Evolutionary conservation across 345 rosid species (phyloP).

Genomic region (Barbarea vulgaris): DNA sequence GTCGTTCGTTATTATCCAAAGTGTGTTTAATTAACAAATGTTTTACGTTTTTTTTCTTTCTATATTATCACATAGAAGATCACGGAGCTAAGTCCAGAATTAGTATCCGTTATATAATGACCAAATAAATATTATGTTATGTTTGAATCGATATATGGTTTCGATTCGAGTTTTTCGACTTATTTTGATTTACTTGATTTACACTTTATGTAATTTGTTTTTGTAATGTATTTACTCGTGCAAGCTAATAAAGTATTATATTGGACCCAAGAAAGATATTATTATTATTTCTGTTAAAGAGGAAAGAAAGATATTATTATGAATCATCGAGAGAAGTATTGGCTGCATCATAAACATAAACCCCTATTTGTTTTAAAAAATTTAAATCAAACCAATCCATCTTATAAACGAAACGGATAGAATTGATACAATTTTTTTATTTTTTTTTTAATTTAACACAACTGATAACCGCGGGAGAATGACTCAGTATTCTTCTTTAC

Average conservation of each 20-base stretch:
- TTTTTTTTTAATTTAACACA: not conserved
- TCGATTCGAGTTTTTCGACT: not conserved
- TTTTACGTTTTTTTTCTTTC: not conserved
- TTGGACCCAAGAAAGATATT: not conserved
- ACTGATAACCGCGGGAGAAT: not conserved
- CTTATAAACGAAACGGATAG: too few species aligned
- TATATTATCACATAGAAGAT: too few species aligned
- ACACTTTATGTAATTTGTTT: not conserved
- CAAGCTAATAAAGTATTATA: not conserved
- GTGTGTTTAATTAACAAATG: slow-evolving; percentile 1
- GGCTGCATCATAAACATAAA: not conserved
- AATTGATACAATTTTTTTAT: too few species aligned
- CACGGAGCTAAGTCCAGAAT: not conserved
- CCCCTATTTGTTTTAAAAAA: not conserved
- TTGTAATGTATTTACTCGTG: not conserved
- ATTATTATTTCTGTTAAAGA: too few species aligned
- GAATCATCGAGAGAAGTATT: not conserved
- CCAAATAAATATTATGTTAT: not conserved
- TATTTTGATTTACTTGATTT: not conserved
- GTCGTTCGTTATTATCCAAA: not conserved
- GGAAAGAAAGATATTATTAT: not conserved
- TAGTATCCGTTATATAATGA: not conserved
- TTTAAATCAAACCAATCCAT: too few species aligned
- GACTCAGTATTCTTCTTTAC: too few species aligned
- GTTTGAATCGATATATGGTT: not conserved